Base-by-base conservation (phyloP, 306 rosid species). In the Fragaria ananassa region DNA sequence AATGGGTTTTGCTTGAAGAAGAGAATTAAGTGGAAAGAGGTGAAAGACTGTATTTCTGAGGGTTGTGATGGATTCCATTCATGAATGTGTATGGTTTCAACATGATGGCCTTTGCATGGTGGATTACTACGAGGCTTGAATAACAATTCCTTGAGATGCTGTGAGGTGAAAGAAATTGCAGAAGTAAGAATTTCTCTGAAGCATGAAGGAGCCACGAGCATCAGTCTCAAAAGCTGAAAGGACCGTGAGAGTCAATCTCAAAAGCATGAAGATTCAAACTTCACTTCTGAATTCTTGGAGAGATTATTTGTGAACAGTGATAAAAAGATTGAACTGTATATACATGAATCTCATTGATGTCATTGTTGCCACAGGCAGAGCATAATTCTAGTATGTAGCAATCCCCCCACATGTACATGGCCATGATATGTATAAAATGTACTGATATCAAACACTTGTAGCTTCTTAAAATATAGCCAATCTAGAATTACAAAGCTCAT, bases 1-100 rank as follows among this genome's bases (percentile, higher is more conserved):
- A 18, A 25, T 63, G 73, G 63, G 37, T 76, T 79, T 82, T 57
- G 18, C 63, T 17, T 39, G 81, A 80, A 3, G 84, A 70, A 72
- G 81, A 69, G 12, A 71, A 64, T 58, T 76, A 49, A 69, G 37
- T 31, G 62, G 53, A 76, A 35, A 37, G 15, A 72, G 54, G 46
- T 44, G 46, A 35, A 23, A 12, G n/a, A 34, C 23, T 67, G 11
- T 42, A 41, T n/a, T n/a, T 31, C 0, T 13, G 2, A 41, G 34
- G 34, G 17, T 5, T 64, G 39, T 21, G 63, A 57, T 57, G 67
- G 67, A n/a, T 61, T 61, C 41, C 12, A 57, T 57, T 23, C 14
- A 57, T 51, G 23, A 51, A 17, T 57, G 34, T 25, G 14, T n/a
- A 3, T 23, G 63, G 17, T 57, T 3, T 23, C 3, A 23, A 57